These are phyloP conservation scores for Mortierella sp. DNA, from an alignment of 371 early-diverging fungal species.

Conservation along the genomic window DNA sequence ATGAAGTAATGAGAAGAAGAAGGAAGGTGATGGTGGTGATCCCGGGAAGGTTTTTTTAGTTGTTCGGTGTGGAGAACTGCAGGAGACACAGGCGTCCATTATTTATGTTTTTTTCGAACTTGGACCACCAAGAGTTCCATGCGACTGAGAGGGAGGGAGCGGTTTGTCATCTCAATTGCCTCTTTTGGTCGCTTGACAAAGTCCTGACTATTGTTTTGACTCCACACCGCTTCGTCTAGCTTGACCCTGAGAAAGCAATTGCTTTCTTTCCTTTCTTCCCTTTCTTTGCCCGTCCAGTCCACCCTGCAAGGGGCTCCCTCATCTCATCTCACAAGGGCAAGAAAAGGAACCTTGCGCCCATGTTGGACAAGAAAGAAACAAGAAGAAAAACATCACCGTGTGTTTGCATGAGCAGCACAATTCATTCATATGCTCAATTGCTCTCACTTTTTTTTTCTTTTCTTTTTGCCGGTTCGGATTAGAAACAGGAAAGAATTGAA, in stretches of 20 bases:
- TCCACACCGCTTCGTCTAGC: background rate
- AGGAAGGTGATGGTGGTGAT: background rate
- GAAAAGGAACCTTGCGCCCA: slow-evolving; percentile 4
- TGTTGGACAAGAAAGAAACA: background rate
- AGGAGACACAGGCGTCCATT: background rate
- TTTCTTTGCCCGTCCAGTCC: background rate
- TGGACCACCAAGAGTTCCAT: background rate
- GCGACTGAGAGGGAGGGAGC: background rate
- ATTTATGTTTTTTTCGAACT: slow-evolving; percentile 14
- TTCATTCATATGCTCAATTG: background rate
- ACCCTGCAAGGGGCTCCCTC: slow-evolving; percentile 5
- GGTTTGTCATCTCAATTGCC: slow-evolving; percentile 21
- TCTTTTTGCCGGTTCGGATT: slow-evolving; percentile 3
- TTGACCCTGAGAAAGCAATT: background rate
- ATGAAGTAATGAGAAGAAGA: slow-evolving; percentile 1
- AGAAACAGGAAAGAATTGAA: background rate
- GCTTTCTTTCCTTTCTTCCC: background rate
- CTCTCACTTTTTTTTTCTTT: background rate
- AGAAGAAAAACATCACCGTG: slow-evolving; percentile 3
- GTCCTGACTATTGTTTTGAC: background rate
- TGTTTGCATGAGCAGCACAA: background rate
- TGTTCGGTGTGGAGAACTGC: slow-evolving; percentile 9
- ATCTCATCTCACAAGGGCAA: background rate
- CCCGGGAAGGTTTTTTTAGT: background rate
- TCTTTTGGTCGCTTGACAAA: background rate